Conservation (phyloP, 2,329 filamentous ascomycete genomes). For the Claviceps maximensis region DNA sequence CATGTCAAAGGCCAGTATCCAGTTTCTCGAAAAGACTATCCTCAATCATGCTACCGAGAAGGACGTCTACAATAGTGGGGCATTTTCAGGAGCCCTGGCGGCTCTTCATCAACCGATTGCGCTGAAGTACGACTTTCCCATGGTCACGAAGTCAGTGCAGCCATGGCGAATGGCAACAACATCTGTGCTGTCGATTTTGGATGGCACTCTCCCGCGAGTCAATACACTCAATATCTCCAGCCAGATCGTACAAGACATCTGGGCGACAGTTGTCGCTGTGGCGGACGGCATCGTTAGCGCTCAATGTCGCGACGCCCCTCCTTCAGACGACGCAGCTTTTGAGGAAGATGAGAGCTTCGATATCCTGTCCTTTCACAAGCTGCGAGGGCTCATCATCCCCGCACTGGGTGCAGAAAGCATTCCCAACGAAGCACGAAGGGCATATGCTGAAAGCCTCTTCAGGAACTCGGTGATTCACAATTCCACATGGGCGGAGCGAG, state of each 20-base stretch:
- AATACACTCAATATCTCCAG: slow-evolving; percentile 33
- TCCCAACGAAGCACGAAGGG: slow-evolving; percentile 50
- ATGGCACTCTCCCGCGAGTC: slow-evolving; percentile 50
- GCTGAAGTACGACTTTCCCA: slow-evolving; percentile 68
- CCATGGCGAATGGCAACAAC: slow-evolving; percentile 74
- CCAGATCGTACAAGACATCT: slow-evolving; percentile 44
- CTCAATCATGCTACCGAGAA: slow-evolving; percentile 44
- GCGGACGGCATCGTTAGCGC: slow-evolving; percentile 57
- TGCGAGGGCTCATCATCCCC: slow-evolving; percentile 62
- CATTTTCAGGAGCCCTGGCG: slow-evolving; percentile 50
- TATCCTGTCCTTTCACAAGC: slow-evolving; percentile 54
- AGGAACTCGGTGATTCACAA: slow-evolving; percentile 68
- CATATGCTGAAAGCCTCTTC: slow-evolving; percentile 68
- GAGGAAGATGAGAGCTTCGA: slow-evolving; percentile 68
- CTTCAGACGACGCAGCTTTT: slow-evolving; percentile 34
- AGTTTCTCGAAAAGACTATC: slow-evolving; percentile 49
- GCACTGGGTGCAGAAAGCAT: slow-evolving; percentile 54
- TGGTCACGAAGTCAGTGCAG: slow-evolving; percentile 54
- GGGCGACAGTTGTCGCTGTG: slow-evolving; percentile 53
- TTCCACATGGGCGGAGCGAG: slow-evolving; percentile 40
- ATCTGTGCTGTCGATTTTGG: slow-evolving; percentile 54
- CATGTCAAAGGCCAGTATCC: slow-evolving; percentile 71
- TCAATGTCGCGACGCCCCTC: slow-evolving; percentile 36
- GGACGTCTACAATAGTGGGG: slow-evolving; percentile 58
- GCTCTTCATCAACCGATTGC: slow-evolving; percentile 57